Evolutionary conservation across 2,329 filamentous ascomycete genomes (phyloP).

Genomic region (Penicillium occitanis): DNA sequence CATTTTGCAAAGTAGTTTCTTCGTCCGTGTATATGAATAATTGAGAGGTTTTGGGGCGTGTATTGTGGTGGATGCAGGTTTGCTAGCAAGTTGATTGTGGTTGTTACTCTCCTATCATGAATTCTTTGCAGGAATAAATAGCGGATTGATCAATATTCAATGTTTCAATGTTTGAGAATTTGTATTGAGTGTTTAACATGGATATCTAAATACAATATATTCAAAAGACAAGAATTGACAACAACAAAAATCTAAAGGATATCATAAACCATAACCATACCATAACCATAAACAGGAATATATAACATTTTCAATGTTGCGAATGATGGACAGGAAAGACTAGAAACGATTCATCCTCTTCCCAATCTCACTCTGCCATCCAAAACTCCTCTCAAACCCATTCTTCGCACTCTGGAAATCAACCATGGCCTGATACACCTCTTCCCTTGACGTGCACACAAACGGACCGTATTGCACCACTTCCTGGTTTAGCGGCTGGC

Average conservation of each 20-base stretch:
- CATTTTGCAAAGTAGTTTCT: slow-evolving; percentile 87
- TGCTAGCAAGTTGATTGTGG: slow-evolving; percentile 1
- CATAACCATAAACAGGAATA: background rate
- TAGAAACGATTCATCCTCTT: slow-evolving; percentile 61
- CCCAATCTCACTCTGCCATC: slow-evolving; percentile 85
- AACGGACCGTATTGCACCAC: slow-evolving; percentile 85
- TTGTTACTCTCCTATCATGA: background rate
- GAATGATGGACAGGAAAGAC: background rate
- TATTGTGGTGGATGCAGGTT: background rate
- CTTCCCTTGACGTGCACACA: slow-evolving; percentile 69
- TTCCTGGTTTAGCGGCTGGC: slow-evolving; percentile 74
- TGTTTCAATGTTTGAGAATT: background rate
- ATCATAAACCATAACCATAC: background rate
- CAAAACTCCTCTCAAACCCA: slow-evolving; percentile 75
- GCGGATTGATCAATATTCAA: background rate
- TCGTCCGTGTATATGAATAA: background rate
- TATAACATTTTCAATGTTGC: no score
- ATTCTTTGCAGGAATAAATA: background rate
- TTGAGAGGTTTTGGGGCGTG: background rate
- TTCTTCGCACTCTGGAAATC: slow-evolving; percentile 73
- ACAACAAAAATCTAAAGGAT: background rate
- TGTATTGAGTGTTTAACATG: background rate
- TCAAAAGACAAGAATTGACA: background rate
- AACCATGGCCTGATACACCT: slow-evolving; percentile 72
- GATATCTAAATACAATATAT: background rate